phyloP scores from a whole-genome alignment of 208 protist species.

The Balamuthia mandrillaris region DNA sequence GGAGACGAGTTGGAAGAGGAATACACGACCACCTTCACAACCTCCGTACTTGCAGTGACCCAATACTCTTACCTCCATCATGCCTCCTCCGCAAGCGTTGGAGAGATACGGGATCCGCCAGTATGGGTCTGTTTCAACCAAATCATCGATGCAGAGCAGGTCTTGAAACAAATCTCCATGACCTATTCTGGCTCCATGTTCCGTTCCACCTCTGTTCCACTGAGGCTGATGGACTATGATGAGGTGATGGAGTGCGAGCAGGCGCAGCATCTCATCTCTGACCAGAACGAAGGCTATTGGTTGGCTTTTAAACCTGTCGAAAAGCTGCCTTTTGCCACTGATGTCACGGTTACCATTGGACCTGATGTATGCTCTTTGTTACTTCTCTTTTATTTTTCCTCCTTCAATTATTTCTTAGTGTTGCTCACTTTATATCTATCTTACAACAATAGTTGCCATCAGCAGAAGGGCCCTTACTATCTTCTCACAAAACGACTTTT shows the following conservation, averaged over 20 bases:
- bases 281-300: neutral
- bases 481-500: neutral
- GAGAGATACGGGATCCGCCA: too few relatives aligned
- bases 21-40: neutral
- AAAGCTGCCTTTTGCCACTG: neutral
- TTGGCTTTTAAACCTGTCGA: neutral
- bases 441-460: constrained; percentile 12
- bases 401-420: neutral
- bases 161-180: too few relatives aligned
- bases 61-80: too few relatives aligned
- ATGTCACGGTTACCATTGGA: constrained; percentile 31
- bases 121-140: too few relatives aligned
- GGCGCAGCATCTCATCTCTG: too few relatives aligned
- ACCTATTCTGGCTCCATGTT: too few relatives aligned
- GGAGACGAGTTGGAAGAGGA: constrained; percentile 6
- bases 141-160: too few relatives aligned
- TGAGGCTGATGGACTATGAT: too few relatives aligned
- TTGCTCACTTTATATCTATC: neutral
- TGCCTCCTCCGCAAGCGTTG: too few relatives aligned
- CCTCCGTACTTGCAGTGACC: too few relatives aligned
- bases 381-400: neutral
- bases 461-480: constrained; percentile 10
- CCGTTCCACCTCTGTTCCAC: too few relatives aligned
- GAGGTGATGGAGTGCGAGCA: too few relatives aligned
- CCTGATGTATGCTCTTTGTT: neutral